phyloP scores from a whole-genome alignment of 352 stramenopile genomes.

The Globisporangium perplexum region DNA sequence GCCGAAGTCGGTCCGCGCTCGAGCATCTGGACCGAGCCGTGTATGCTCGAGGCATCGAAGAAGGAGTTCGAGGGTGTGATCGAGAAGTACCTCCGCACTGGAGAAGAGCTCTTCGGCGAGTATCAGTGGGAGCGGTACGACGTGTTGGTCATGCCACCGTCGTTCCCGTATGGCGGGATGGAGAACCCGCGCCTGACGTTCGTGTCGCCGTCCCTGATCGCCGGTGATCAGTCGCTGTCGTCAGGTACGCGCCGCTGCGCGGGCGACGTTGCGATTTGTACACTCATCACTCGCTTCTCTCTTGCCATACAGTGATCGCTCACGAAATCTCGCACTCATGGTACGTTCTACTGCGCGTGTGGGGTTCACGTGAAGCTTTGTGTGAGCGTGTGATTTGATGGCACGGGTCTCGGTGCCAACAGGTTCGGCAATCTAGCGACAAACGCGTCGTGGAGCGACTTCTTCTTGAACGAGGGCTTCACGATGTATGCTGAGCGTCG shows the following conservation, averaged over 20 bases:
- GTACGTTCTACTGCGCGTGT: conserved; percentile 10
- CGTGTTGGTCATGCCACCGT: conserved; percentile 79
- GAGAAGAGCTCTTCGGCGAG: conserved; percentile 71
- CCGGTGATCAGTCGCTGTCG: conserved; percentile 73
- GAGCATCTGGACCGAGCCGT: conserved; percentile 78
- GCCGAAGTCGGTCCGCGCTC: conserved; percentile 61
- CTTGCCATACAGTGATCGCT: conserved; percentile 41
- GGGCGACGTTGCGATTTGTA: not conserved
- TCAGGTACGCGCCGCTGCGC: conserved; percentile 34
- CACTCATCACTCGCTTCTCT: not conserved
- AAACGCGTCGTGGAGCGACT: conserved; percentile 83
- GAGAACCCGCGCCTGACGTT: conserved; percentile 93
- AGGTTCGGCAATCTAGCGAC: conserved; percentile 83
- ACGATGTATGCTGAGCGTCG: conserved; percentile 82
- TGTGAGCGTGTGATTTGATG: not conserved
- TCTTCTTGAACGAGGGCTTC: conserved; percentile 88
- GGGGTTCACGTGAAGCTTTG: not conserved
- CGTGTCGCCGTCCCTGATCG: conserved; percentile 67
- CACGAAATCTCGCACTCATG: conserved; percentile 85
- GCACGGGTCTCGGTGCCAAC: not conserved
- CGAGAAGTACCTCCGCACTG: conserved; percentile 66
- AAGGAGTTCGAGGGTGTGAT: conserved; percentile 73
- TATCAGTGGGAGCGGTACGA: conserved; percentile 86
- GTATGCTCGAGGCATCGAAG: conserved; percentile 67
- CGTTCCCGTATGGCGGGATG: conserved; percentile 98